Base-by-base conservation (phyloP, 2,329 filamentous ascomycete species). In the Trichoderma semiorbis region DNA sequence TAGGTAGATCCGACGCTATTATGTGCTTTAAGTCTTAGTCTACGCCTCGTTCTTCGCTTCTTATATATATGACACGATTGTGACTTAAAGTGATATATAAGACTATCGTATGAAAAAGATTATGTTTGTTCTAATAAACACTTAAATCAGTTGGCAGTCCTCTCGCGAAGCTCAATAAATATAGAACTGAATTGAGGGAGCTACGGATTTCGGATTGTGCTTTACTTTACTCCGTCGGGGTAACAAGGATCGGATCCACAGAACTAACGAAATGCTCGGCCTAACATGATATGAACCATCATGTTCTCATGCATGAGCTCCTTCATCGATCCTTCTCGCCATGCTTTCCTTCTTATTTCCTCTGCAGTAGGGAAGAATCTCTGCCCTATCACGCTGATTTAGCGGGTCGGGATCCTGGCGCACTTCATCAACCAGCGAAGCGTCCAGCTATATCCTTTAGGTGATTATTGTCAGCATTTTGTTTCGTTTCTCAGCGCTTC, bases 121-220 rank as follows among this genome's bases (percentile, higher is more conserved):
- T 11, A 50, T 2, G 10, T 7, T 2, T 14, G 7, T 47, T 47
- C 43, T 21, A 21, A 47, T 11, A 47, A 5, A 50, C 1, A 12
- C 0, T 50, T 11, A 14, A 24, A 50, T 50, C 0, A 21, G 5
- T 5, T 24, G 7, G 1, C 6, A 34, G 28, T 3, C n/a, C 34
- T 28, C 8, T 12, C 8, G 5, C 16, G 24, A 63, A 43, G 24
- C 36, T 12, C 21, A 30, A 26, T 16, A 2, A 16, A 67, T 3
- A 1, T 36, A n/a, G 18, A 36, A 28, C 10, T 24, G 5, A 36
- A 12, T 32, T 39, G 10, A 16, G 39, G 24, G 66, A 69, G 34
- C 57, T 62, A 47, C 66, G 66, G 66, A 32, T 1, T 69, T 69
- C 66, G 66, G 66, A 36, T 36, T 69, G 30, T 57, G n/a, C 34